phyloP scores from a whole-genome alignment of 805 yeast genomes.

The Tetrapisispora fleetii region DNA sequence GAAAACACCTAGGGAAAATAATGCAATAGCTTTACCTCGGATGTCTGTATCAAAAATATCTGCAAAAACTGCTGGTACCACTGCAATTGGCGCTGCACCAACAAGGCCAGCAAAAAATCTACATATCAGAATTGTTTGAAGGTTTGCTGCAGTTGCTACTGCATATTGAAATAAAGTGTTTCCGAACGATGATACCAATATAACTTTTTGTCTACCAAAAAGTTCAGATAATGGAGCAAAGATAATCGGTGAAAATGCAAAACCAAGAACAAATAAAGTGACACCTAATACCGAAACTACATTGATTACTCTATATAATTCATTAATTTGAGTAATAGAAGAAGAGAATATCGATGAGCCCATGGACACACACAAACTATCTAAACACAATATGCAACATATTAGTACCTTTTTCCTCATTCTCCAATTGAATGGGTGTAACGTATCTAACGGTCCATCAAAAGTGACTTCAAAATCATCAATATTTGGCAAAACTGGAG shows the following conservation, averaged over 20 bases:
- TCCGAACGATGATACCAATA: conserved; percentile 47
- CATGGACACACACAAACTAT: conserved; percentile 48
- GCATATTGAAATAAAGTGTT: conserved; percentile 60
- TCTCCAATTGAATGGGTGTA: conserved; percentile 75
- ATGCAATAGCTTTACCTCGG: conserved; percentile 70
- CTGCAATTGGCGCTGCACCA: conserved; percentile 80
- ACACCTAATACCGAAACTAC: conserved; percentile 67
- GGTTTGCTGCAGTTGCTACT: conserved; percentile 62
- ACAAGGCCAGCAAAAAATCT: conserved; percentile 72
- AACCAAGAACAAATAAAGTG: conserved; percentile 78
- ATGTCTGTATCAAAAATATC: conserved; percentile 58
- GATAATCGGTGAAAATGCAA: conserved; percentile 83
- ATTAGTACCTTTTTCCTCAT: conserved; percentile 34
- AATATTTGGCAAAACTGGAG: conserved; percentile 49
- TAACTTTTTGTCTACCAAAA: conserved; percentile 57
- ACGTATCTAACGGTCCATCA: conserved; percentile 73
- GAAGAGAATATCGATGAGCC: conserved; percentile 80
- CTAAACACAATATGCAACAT: conserved; percentile 38
- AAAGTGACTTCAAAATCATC: conserved; percentile 56
- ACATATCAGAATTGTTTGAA: conserved; percentile 68
- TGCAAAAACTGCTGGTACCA: conserved; percentile 79
- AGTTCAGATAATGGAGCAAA: conserved; percentile 88
- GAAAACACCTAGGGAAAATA: conserved; percentile 66
- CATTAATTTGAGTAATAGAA: conserved; percentile 40
- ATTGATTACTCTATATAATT: conserved; percentile 47